Base-by-base conservation (phyloP, 805 yeast genomes). In the Clavispora asparagi region DNA sequence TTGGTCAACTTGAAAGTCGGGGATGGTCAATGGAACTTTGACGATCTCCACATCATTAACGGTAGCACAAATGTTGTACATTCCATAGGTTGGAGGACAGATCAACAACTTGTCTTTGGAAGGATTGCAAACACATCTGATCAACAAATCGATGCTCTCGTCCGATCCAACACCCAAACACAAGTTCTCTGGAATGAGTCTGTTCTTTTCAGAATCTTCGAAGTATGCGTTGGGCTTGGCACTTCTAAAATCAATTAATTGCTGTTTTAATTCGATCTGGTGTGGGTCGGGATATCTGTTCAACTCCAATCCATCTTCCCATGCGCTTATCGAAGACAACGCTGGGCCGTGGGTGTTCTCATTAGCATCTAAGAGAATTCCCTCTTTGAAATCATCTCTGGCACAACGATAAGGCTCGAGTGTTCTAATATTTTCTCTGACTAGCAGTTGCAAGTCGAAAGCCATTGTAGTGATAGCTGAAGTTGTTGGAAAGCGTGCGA, bases 281-380 rank as follows among this genome's bases (percentile, higher is more conserved):
- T 94, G 97, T 9, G 99, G 99, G 59, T 94, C 99, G 14, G 99
- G 99, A 63, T 94, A 94, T 59, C 99, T 77, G 71, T 94, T 84
- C 56, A 94, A 79, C 41, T 82, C 84, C 52, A 81, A 68, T 1
- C 54, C 47, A 12, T 62, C 48, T 50, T 85, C 92, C 1, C 64
- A 65, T 1, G 55, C 53, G 4, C 74, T 63, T 23, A 81, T 53
- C 7, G 66, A 64, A 1, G 68, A 48, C 13, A 89, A 65, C 1
- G 95, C 81, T 4, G 97, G 92, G 0, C 98, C 99, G 60, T 84
- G 86, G 2, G 98, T 85, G 63, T 94, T 94, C 67, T 94, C 99
- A 60, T 94, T 94, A 46, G 99, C 99, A 65, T 94, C 99, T 44
- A 94, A 72, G 19, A 94, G 73, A 39, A 94, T 74, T 28, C 99